A percentile compares a stretch with the other conserved stretches of the same genome.
These are phyloP conservation scores for Pistacia atlantica DNA, from an alignment of 345 rosid species.

Conservation along the genomic window DNA sequence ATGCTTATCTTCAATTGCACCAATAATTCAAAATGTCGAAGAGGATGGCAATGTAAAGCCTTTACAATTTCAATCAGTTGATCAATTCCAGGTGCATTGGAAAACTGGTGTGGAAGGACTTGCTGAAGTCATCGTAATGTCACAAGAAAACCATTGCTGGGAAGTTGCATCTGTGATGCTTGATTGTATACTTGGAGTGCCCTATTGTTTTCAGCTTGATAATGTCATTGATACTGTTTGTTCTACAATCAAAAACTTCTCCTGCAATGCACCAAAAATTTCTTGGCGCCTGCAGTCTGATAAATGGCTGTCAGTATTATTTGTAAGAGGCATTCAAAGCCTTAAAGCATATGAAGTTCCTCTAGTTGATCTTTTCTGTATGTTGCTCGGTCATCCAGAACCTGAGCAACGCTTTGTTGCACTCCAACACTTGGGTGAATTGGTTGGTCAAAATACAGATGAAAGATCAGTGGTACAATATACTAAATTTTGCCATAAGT, in stretches of 20 bases:
- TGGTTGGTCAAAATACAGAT: conserved; percentile 58
- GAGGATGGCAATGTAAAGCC: conserved; percentile 36
- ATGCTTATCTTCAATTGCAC: conserved; percentile 52
- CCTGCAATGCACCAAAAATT: conserved; percentile 66
- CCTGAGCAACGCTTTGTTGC: conserved; percentile 78
- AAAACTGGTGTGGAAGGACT: conserved; percentile 54
- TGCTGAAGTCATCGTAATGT: conserved; percentile 44
- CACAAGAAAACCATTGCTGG: conserved; percentile 68
- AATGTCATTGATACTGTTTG: conserved; percentile 45
- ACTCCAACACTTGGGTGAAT: conserved; percentile 62
- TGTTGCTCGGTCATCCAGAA: conserved; percentile 69
- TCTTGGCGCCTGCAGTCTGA: conserved; percentile 74
- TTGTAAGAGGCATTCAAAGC: conserved; percentile 46
- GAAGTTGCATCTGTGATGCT: conserved; percentile 63
- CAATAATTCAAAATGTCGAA: conserved; percentile 37
- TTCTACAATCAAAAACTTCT: conserved; percentile 46
- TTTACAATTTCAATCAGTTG: conserved; percentile 32
- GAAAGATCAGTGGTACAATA: conserved; percentile 34
- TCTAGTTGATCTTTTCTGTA: conserved; percentile 54
- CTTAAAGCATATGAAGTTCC: conserved; percentile 50
- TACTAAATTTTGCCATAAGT: conserved; percentile 34
- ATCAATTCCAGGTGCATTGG: conserved; percentile 45
- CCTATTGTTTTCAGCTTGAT: conserved; percentile 48
- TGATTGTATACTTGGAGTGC: conserved; percentile 67
- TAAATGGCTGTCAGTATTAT: conserved; percentile 62